These are phyloP conservation scores for Ulota crispa DNA, from an alignment of 225 moss, liverwort and hornwort genomes.

Conservation along the genomic window DNA sequence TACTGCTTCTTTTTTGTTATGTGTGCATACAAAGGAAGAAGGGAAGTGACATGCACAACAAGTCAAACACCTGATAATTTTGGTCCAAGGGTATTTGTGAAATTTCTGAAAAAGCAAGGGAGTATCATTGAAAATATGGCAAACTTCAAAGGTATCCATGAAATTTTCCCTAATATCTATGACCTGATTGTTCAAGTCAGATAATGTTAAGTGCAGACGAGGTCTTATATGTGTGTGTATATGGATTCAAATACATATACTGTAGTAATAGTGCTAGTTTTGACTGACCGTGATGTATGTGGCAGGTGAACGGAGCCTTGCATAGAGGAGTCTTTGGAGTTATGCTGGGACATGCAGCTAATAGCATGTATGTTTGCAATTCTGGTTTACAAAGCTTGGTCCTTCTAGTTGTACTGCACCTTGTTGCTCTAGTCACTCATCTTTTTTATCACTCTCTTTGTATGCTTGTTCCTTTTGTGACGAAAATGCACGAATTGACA, in stretches of 20 bases:
- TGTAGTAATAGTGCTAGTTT: too few species aligned
- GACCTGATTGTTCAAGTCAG: not conserved
- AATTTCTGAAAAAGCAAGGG: too few species aligned
- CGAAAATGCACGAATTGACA: not conserved
- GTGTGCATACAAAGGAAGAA: too few species aligned
- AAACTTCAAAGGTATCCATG: too few species aligned
- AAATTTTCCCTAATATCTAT: too few species aligned
- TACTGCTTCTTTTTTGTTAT: too few species aligned
- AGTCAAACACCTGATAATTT: too few species aligned
- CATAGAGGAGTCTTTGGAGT: constrained; percentile 81
- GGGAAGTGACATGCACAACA: too few species aligned
- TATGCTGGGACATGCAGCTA: constrained; percentile 91
- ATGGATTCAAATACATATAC: too few species aligned
- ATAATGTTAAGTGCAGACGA: not conserved
- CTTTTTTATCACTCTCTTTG: not conserved
- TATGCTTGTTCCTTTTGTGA: constrained; percentile 1
- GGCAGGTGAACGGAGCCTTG: constrained; percentile 79
- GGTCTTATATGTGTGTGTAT: too few species aligned
- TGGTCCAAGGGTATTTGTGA: too few species aligned
- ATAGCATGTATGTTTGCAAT: constrained; percentile 31
- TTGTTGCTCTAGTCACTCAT: not conserved
- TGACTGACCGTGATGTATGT: not conserved
- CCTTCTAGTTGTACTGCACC: not conserved
- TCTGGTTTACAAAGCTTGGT: constrained; percentile 5
- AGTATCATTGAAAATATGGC: too few species aligned